Percentiles rank a stretch among this genome's conserved stretches.
Evolutionary conservation across 169 alveolate species (phyloP).

Genomic region (Plasmodium sp.): DNA sequence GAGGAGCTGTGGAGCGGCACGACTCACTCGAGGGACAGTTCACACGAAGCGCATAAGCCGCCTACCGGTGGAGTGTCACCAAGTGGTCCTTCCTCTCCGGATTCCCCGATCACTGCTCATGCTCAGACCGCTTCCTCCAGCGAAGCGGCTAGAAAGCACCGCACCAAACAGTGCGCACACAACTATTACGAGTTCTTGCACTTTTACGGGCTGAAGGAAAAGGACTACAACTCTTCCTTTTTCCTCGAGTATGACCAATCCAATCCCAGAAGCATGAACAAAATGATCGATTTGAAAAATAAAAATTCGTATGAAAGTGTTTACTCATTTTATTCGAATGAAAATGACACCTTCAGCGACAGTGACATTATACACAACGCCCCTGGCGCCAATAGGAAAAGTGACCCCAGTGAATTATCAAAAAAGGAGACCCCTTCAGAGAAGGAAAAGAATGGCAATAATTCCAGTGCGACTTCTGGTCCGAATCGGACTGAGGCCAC

Average conservation of each 20-base stretch:
- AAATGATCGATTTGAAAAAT: conserved; percentile 9
- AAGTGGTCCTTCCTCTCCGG: not conserved
- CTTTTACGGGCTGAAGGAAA: conserved; percentile 21
- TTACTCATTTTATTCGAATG: not conserved
- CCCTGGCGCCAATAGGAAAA: not conserved
- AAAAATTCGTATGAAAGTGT: not conserved
- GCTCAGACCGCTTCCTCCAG: not conserved
- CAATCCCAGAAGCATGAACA: not conserved
- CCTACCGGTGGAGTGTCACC: not conserved
- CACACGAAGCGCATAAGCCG: not conserved
- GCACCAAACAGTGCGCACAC: conserved; percentile 18
- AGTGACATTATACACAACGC: not conserved
- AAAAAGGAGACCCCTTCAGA: not conserved
- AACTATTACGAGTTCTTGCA: conserved; percentile 30
- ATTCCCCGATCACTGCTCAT: not conserved
- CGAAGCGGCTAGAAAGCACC: not conserved
- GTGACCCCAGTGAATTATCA: not conserved
- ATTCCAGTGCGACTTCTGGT: not conserved
- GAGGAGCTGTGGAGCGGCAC: not conserved
- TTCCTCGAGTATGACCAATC: conserved; percentile 22
- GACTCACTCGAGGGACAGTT: not conserved
- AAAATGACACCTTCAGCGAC: not conserved
- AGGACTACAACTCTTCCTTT: conserved; percentile 1
- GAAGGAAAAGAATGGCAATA: not conserved
- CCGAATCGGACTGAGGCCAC: not conserved